phyloP scores from a whole-genome alignment of 176 grass and related monocot genomes.

The Guadua angustifolia region DNA sequence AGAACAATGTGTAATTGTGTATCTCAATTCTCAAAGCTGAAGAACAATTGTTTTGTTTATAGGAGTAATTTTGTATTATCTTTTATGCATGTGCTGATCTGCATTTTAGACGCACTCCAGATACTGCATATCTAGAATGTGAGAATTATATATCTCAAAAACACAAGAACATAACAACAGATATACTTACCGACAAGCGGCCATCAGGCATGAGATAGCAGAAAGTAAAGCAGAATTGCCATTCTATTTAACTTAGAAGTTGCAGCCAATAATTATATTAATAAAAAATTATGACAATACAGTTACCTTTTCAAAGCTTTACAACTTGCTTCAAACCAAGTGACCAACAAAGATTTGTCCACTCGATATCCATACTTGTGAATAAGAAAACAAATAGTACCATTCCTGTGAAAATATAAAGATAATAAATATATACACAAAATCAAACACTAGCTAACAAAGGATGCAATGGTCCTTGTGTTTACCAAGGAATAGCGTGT shows the following conservation, averaged over 20 bases:
- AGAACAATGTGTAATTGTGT: background rate
- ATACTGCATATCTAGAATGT: background rate
- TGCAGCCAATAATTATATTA: slow-evolving; percentile 5
- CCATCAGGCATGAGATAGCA: background rate
- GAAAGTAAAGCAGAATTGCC: slow-evolving; percentile 17
- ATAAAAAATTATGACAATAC: slow-evolving; percentile 31
- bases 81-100: background rate
- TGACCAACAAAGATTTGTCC: slow-evolving; percentile 68
- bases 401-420: slow-evolving; percentile 58
- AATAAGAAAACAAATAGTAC: slow-evolving; percentile 70
- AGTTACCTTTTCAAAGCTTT: slow-evolving; percentile 77
- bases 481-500: slow-evolving; percentile 3
- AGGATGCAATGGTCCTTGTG: background rate
- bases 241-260: slow-evolving; percentile 28
- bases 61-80: background rate
- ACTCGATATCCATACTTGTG: slow-evolving; percentile 71
- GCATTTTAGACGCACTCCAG: background rate
- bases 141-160: background rate
- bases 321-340: slow-evolving; percentile 67
- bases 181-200: background rate
- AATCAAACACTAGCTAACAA: background rate
- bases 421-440: slow-evolving; percentile 26
- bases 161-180: slow-evolving; percentile 12
- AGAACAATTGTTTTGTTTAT: background rate
- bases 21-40: background rate